Base-by-base conservation (phyloP, 352 stramenopile species). In the Pythium aphanidermatum region DNA sequence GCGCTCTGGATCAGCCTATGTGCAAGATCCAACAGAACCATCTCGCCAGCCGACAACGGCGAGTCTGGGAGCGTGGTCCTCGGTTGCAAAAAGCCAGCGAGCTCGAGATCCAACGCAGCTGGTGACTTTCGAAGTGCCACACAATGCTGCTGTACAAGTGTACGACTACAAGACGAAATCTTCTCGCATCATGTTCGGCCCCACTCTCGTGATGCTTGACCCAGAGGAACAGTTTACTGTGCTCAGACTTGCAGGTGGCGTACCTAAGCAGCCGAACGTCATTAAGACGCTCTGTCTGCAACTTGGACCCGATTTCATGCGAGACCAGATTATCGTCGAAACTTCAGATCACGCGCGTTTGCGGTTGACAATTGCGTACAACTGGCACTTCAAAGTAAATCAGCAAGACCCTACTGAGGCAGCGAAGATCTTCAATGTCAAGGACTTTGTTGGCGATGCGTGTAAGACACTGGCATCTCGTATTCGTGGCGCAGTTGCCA, bases 161-260 rank as follows among this genome's bases (percentile, higher is more conserved):
- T 91, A 91, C 51, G 76, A 91, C 62, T 91, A 88, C 63, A 86
- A 86, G 54, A 86, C 75, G 31, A 88, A 75, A 19, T 83, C 68
- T 25, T 88, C 75, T 2, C 75, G 79, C 24, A 91, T 91, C 29
- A 61, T 88, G 46, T 91, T 91, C 56, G 79, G 79, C 0, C 79
- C 79, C 17, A 87, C 75, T 5, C 56, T 91, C 0, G 76, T 87
- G 14, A 91, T 91, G 79, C 61, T 91, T 8, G 75, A 83, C 14
- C 79, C 79, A 1, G 79, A 91, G 23, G 79, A 91, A 54, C 79
- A 91, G 39, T 88, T 91, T 55, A 91, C 74, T 12, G 70, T 88
- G 21, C 58, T 91, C n/a, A 69, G 73, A 2, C 68, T 91, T 8
- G 65, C 75, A 4, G 79, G 79, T 4, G 59, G 74, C 4, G 76